These are phyloP conservation scores for Clitocybe nebularis DNA, from an alignment of 1,284 basidiomycete genomes.

Conservation along the genomic window DNA sequence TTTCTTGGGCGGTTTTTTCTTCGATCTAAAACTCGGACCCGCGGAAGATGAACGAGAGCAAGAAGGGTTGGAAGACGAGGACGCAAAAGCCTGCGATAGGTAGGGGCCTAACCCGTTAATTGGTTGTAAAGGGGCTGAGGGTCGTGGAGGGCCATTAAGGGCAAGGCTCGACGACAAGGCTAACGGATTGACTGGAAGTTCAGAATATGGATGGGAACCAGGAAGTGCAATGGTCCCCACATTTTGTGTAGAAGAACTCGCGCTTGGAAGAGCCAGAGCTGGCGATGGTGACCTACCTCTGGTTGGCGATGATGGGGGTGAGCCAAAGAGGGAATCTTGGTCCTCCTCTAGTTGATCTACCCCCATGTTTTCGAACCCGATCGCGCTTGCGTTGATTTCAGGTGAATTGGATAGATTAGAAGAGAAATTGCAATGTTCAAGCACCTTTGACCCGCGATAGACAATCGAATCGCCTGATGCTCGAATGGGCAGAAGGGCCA, in stretches of 20 bases:
- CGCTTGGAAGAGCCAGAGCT: conserved; percentile 52
- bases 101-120: conserved; percentile 7
- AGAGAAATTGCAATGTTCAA: conserved; percentile 1
- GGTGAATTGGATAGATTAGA: conserved; percentile 6
- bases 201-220: conserved; percentile 84
- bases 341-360: conserved; percentile 37
- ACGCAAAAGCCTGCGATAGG: conserved; percentile 7
- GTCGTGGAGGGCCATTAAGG: conserved; percentile 31
- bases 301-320: conserved; percentile 65
- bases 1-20: conserved; percentile 24
- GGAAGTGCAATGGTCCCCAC: conserved; percentile 95
- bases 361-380: conserved; percentile 11
- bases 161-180: conserved; percentile 52
- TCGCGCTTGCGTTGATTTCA: conserved; percentile 12
- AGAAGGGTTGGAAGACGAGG: conserved; percentile 13
- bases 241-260: conserved; percentile 59
- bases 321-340: conserved; percentile 74
- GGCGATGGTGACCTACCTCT: conserved; percentile 77
- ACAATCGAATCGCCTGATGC: conserved; percentile 1
- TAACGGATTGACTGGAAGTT: conserved; percentile 74
- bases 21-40: conserved; percentile 13
- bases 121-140: conserved; percentile 28
- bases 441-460: conserved; percentile 16
- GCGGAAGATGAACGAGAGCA: conserved; percentile 21
- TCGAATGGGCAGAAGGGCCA: conserved; percentile 4